Conservation (phyloP, 345 rosid genomes). For the Mangifera indica region DNA sequence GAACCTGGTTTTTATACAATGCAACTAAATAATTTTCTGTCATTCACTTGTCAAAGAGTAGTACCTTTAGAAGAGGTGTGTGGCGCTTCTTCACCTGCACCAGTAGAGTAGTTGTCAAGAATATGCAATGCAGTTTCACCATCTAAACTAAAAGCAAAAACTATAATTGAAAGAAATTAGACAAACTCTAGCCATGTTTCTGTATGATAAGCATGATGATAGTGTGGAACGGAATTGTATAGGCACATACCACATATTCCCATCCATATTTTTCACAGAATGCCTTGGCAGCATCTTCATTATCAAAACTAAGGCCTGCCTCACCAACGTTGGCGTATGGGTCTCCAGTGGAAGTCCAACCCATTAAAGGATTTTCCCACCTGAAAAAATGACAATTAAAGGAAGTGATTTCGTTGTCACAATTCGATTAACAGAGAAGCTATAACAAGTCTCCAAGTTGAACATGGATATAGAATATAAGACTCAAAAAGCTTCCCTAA, state of each 20-base stretch:
- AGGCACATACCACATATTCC: slow-evolving; percentile 63
- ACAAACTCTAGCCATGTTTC: no score
- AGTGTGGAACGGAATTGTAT: neutral
- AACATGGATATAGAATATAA: neutral
- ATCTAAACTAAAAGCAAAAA: no score
- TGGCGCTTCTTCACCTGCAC: slow-evolving; percentile 80
- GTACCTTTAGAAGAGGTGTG: slow-evolving; percentile 59
- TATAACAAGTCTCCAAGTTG: neutral
- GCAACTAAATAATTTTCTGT: no score
- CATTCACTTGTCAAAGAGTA: no score
- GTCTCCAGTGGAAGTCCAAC: slow-evolving; percentile 98
- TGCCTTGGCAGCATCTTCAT: slow-evolving; percentile 72
- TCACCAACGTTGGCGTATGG: slow-evolving; percentile 97
- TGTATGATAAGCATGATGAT: neutral
- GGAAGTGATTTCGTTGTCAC: neutral
- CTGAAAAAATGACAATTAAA: slow-evolving; percentile 27
- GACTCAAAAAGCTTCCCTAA: neutral
- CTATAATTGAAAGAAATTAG: no score
- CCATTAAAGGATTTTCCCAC: slow-evolving; percentile 99
- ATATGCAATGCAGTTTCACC: neutral
- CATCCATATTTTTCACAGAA: slow-evolving; percentile 91
- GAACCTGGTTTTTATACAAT: no score
- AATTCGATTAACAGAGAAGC: neutral
- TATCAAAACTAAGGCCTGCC: slow-evolving; percentile 66
- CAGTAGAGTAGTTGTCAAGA: slow-evolving; percentile 4